A percentile compares a stretch with the other conserved stretches of the same genome.
These are phyloP conservation scores for Urtica urens DNA, from an alignment of 306 rosid genomes.

Conservation along the genomic window DNA sequence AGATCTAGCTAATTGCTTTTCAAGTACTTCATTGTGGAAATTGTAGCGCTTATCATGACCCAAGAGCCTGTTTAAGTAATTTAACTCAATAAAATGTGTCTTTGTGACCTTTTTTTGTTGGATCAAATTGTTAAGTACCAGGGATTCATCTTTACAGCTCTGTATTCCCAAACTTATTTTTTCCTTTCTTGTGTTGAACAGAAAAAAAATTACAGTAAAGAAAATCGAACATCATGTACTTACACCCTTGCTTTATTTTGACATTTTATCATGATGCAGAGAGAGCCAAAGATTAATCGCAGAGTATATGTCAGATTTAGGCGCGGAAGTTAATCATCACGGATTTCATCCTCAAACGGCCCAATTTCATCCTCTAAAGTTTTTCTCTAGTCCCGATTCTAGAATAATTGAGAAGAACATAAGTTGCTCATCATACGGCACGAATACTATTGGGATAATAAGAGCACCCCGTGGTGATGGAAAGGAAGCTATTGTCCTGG, in stretches of 20 bases:
- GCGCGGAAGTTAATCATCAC: conserved; percentile 75
- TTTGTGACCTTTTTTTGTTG: neutral
- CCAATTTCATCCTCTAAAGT: conserved; percentile 64
- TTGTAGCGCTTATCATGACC: neutral
- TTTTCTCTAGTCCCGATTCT: conserved; percentile 68
- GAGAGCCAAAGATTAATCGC: conserved; percentile 58
- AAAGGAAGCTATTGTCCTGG: conserved; percentile 90
- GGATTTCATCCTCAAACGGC: conserved; percentile 49
- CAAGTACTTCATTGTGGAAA: neutral
- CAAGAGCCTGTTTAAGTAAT: neutral
- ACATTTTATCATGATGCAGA: conserved; percentile 33
- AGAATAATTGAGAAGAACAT: conserved; percentile 34
- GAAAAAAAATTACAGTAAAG: neutral
- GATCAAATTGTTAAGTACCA: neutral
- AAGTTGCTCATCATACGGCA: conserved; percentile 53
- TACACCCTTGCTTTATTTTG: neutral
- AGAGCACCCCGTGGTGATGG: conserved; percentile 97
- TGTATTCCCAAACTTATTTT: neutral
- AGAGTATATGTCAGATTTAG: conserved; percentile 52
- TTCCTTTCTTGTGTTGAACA: neutral
- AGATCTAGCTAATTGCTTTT: neutral
- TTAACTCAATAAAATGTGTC: neutral
- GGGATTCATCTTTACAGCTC: too few relatives aligned
- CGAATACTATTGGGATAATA: conserved; percentile 71
- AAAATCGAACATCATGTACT: neutral